Percentiles rank a stretch among this genome's conserved stretches.
Conservation (phyloP, 306 rosid genomes). For the Gastrolobium bilobum region DNA sequence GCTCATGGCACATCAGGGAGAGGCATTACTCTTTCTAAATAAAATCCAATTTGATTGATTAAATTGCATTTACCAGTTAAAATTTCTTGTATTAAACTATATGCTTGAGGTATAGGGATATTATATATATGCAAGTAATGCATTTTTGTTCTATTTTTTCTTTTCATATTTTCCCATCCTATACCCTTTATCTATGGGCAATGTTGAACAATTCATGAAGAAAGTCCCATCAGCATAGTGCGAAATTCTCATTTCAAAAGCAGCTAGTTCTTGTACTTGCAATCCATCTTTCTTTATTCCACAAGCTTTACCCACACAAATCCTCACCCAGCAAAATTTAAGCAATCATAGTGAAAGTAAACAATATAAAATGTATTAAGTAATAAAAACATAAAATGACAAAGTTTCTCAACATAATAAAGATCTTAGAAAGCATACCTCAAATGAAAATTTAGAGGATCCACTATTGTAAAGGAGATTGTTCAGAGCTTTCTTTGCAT, state of each 20-base stretch:
- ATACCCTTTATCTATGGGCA: not conserved
- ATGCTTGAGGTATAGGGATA: not conserved
- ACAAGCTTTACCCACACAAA: constrained; percentile 9
- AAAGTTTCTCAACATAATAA: constrained; percentile 20
- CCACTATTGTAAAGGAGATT: constrained; percentile 77
- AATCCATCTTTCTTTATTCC: constrained; percentile 19
- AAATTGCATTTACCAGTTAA: not conserved
- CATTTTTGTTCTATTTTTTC: constrained; percentile 14
- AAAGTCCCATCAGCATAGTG: constrained; percentile 24
- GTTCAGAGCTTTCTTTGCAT: constrained; percentile 87
- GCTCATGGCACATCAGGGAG: constrained; percentile 3
- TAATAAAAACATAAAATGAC: constrained; percentile 34
- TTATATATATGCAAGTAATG: not conserved
- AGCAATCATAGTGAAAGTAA: constrained; percentile 22
- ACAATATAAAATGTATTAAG: constrained; percentile 27
- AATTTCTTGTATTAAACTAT: not conserved
- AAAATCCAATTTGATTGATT: constrained; percentile 1
- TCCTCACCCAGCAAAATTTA: constrained; percentile 11
- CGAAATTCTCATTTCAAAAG: constrained; percentile 7
- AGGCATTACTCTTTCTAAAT: not conserved
- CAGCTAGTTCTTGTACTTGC: constrained; percentile 3
- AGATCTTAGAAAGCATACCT: constrained; percentile 53
- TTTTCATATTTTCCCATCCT: constrained; percentile 19
- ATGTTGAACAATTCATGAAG: constrained; percentile 2
- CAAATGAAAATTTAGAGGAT: constrained; percentile 57